phyloP scores from a whole-genome alignment of 1,284 basidiomycete species.

The Wolfiporia cocos region DNA sequence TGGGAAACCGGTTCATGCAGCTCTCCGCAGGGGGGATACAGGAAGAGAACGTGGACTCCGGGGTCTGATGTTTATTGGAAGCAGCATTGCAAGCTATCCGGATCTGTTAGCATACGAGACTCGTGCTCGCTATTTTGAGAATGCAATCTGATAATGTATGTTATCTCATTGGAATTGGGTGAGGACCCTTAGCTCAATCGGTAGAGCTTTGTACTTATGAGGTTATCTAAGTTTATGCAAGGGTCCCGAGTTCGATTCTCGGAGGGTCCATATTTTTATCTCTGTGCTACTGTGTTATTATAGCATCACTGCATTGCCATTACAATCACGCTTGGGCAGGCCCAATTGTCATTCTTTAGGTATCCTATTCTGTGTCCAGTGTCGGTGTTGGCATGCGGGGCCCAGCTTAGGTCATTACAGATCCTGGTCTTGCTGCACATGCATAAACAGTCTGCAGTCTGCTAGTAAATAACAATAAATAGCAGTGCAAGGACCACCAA shows the following conservation, averaged over 20 bases:
- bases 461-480: too few relatives aligned
- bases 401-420: too few relatives aligned
- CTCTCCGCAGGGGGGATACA: slow-evolving; percentile 40
- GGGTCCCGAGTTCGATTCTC: slow-evolving; percentile 45
- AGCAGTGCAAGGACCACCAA: too few relatives aligned
- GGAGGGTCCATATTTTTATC: slow-evolving; percentile 34
- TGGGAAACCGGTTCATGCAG: slow-evolving; percentile 65
- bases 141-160: neutral
- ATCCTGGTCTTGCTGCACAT: too few relatives aligned
- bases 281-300: neutral
- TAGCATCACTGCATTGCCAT: neutral
- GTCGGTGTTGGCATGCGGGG: too few relatives aligned
- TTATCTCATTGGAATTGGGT: neutral
- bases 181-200: slow-evolving; percentile 42
- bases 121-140: too few relatives aligned
- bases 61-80: slow-evolving; percentile 9
- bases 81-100: neutral
- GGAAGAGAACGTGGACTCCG: slow-evolving; percentile 32
- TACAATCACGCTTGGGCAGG: neutral
- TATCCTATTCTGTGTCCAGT: too few relatives aligned
- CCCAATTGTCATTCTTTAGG: neutral
- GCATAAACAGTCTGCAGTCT: too few relatives aligned
- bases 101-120: too few relatives aligned
- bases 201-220: slow-evolving; percentile 45
- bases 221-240: slow-evolving; percentile 35